Evolutionary conservation across 352 stramenopile genomes (phyloP).

Genomic region (Globisporangium uncinulatum): DNA sequence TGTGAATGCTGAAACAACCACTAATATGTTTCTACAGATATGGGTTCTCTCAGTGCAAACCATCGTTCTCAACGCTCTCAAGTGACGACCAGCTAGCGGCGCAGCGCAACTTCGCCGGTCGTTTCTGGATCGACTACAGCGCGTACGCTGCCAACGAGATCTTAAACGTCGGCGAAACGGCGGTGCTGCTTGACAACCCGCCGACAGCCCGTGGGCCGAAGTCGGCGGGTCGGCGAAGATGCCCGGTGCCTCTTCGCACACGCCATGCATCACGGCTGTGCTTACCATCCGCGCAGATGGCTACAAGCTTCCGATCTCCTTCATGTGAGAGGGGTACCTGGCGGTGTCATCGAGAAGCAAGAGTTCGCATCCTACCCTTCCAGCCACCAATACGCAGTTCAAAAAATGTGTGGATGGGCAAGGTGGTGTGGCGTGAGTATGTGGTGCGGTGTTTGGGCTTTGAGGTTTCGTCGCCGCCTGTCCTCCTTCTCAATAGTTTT

Average conservation of each 20-base stretch:
- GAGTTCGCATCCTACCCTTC: slow-evolving; percentile 14
- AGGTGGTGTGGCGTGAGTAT: slow-evolving; percentile 6
- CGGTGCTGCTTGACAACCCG: slow-evolving; percentile 14
- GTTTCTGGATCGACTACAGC: too few relatives aligned
- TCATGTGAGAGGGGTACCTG: slow-evolving; percentile 14
- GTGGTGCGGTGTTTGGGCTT: slow-evolving; percentile 2
- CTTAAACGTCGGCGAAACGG: slow-evolving; percentile 14
- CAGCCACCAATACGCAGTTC: slow-evolving; percentile 14
- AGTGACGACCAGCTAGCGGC: too few relatives aligned
- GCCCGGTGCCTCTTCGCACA: slow-evolving; percentile 11
- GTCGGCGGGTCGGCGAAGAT: slow-evolving; percentile 12
- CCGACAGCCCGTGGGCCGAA: slow-evolving; percentile 7
- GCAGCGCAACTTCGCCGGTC: too few relatives aligned
- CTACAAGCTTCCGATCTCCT: slow-evolving; percentile 18
- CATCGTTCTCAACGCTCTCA: too few relatives aligned
- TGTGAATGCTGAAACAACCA: too few relatives aligned
- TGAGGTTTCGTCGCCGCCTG: slow-evolving; percentile 1
- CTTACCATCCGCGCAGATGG: slow-evolving; percentile 14
- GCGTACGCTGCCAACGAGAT: too few relatives aligned
- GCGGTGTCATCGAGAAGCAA: slow-evolving; percentile 9
- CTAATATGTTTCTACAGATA: too few relatives aligned
- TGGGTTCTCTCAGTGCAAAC: too few relatives aligned
- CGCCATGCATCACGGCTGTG: slow-evolving; percentile 11
- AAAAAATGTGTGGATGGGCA: slow-evolving; percentile 22
- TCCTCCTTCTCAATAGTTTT: slow-evolving; percentile 20